phyloP scores from a whole-genome alignment of 2,329 filamentous ascomycete species.

The Ceratocystis harringtonii region DNA sequence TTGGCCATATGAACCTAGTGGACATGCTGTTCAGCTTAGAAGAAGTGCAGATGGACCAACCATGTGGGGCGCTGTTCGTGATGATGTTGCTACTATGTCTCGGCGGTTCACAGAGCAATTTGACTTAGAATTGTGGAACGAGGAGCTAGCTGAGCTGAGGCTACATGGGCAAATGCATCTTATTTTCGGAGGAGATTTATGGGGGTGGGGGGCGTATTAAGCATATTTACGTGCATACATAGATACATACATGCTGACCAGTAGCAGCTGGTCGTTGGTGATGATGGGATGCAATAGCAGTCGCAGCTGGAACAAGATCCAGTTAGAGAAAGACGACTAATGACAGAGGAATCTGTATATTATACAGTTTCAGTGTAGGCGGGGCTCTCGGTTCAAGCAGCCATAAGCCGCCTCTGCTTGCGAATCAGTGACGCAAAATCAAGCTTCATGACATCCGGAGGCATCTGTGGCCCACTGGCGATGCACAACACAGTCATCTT shows the following conservation, averaged over 20 bases:
- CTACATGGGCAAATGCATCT: background rate
- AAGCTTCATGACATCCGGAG: constrained; percentile 35
- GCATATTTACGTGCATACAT: background rate
- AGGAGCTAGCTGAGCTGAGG: background rate
- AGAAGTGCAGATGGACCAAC: background rate
- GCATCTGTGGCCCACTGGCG: constrained; percentile 68
- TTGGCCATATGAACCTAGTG: background rate
- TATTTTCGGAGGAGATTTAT: background rate
- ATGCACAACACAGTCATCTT: constrained; percentile 93
- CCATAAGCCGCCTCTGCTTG: constrained; percentile 29
- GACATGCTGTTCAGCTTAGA: background rate
- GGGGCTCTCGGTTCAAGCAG: constrained; percentile 18
- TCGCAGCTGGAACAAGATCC: background rate
- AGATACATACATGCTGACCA: background rate
- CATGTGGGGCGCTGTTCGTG: background rate
- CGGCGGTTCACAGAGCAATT: background rate
- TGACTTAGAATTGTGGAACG: background rate
- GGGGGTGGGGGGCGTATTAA: background rate
- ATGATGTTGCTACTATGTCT: background rate
- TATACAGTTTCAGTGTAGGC: background rate
- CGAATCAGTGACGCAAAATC: constrained; percentile 35
- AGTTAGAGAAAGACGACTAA: background rate
- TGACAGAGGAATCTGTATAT: background rate
- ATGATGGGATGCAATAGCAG: background rate
- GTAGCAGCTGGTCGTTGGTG: background rate